These are phyloP conservation scores for Inonotus obliquus DNA, from an alignment of 1,284 basidiomycete genomes.

Conservation along the genomic window DNA sequence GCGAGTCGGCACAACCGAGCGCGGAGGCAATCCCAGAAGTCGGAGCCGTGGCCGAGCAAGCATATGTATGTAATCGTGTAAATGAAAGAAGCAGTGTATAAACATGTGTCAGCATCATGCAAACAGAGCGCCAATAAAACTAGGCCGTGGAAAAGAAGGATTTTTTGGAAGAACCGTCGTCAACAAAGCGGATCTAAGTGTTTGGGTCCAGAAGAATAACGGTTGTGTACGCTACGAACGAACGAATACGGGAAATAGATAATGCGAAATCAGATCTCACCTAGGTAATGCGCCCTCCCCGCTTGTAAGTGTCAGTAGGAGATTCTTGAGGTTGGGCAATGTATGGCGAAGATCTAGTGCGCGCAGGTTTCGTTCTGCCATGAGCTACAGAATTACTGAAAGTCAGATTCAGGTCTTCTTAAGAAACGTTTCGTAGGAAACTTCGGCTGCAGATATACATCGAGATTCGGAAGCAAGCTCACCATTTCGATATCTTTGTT, in stretches of 20 bases:
- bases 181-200: neutral
- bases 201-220: conserved; percentile 24
- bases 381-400: conserved; percentile 53
- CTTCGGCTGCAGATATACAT: neutral
- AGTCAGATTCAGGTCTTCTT: neutral
- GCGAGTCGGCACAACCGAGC: neutral
- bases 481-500: conserved; percentile 98
- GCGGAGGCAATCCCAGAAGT: neutral
- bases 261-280: conserved; percentile 35
- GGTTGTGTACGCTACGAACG: conserved; percentile 24
- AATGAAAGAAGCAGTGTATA: conserved; percentile 2
- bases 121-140: conserved; percentile 1
- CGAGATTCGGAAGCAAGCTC: conserved; percentile 25
- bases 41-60: neutral
- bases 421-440: neutral
- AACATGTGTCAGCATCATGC: neutral
- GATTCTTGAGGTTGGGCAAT: conserved; percentile 92
- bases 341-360: conserved; percentile 94
- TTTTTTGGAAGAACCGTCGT: neutral
- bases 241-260: conserved; percentile 16
- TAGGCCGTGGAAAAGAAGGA: neutral
- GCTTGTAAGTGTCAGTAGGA: conserved; percentile 80
- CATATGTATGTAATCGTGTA: conserved; percentile 4
- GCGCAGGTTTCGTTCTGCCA: conserved; percentile 83
- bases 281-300: conserved; percentile 45